Evolutionary conservation across 345 rosid genomes (phyloP).

Genomic region (Mercurialis annua): DNA sequence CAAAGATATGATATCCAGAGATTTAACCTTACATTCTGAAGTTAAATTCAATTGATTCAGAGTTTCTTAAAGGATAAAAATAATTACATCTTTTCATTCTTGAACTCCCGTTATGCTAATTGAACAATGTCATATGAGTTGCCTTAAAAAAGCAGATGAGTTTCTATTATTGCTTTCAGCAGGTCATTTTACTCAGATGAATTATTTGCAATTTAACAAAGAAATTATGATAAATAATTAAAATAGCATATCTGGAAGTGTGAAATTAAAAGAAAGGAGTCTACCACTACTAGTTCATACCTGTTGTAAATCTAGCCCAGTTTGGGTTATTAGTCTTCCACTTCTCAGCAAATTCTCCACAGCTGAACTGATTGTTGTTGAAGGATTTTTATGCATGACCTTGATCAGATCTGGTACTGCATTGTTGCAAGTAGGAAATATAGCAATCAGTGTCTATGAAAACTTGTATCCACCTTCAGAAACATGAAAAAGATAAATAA

Average conservation of each 20-base stretch:
- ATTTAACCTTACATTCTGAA: not conserved
- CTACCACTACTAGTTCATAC: constrained; percentile 27
- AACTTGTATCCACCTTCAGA: not conserved
- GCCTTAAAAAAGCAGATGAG: not conserved
- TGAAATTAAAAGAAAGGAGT: not conserved
- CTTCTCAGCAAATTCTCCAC: constrained; percentile 73
- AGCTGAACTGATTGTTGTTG: constrained; percentile 48
- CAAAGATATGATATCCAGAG: not conserved
- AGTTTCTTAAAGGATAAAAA: not conserved
- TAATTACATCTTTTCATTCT: not conserved
- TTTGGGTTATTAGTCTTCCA: constrained; percentile 65
- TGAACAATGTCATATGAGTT: not conserved
- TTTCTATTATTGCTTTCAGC: not conserved
- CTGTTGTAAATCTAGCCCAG: constrained; percentile 93
- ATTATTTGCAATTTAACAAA: not conserved
- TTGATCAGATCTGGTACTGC: constrained; percentile 69
- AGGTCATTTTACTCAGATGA: not conserved
- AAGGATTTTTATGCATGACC: constrained; percentile 52
- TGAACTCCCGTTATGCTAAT: not conserved
- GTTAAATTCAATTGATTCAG: not conserved
- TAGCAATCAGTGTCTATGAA: not conserved
- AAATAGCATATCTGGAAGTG: not conserved
- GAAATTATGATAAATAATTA: not conserved
- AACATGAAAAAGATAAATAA: not conserved
- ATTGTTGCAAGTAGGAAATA: constrained; percentile 21